These are phyloP conservation scores for Pittosporum tobira DNA, from an alignment of 129 eudicot species.

Conservation along the genomic window DNA sequence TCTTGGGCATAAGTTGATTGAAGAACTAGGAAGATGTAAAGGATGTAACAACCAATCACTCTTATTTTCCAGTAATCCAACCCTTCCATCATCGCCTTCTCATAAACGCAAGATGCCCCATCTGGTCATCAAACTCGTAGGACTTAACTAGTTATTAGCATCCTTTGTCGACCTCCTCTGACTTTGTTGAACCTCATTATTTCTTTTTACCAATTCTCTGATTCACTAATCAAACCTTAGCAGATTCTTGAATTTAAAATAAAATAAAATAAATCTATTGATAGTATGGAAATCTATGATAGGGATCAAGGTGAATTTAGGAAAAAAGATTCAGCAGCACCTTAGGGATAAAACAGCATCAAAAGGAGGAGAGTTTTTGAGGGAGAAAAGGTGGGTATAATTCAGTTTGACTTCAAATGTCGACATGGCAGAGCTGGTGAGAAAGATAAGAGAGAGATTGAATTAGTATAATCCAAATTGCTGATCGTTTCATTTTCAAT, in stretches of 20 bases:
- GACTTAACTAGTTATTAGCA: conserved; percentile 11
- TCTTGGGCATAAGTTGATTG: conserved; percentile 44
- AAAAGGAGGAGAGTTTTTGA: conserved; percentile 20
- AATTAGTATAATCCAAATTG: conserved; percentile 31
- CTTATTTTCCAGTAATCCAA: conserved; percentile 25
- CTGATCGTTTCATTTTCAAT: conserved; percentile 13
- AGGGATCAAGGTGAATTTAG: not conserved
- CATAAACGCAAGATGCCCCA: conserved; percentile 23
- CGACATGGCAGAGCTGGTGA: conserved; percentile 20
- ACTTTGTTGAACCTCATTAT: conserved; percentile 16
- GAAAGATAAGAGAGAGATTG: conserved; percentile 32
- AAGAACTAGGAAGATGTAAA: conserved; percentile 33
- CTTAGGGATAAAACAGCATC: conserved; percentile 17
- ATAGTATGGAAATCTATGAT: too few species aligned
- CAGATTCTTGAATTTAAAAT: not conserved
- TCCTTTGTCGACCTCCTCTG: conserved; percentile 9
- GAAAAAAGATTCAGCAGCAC: conserved; percentile 16
- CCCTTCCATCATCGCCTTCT: conserved; percentile 46
- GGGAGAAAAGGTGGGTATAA: conserved; percentile 17
- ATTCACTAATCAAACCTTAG: conserved; percentile 12
- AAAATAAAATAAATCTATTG: not conserved
- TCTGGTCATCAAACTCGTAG: conserved; percentile 28
- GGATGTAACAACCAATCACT: conserved; percentile 24
- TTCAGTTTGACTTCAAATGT: conserved; percentile 35
- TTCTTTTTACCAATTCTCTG: conserved; percentile 8